phyloP scores from a whole-genome alignment of 176 grass and related monocot genomes.

The Cocos nucifera region DNA sequence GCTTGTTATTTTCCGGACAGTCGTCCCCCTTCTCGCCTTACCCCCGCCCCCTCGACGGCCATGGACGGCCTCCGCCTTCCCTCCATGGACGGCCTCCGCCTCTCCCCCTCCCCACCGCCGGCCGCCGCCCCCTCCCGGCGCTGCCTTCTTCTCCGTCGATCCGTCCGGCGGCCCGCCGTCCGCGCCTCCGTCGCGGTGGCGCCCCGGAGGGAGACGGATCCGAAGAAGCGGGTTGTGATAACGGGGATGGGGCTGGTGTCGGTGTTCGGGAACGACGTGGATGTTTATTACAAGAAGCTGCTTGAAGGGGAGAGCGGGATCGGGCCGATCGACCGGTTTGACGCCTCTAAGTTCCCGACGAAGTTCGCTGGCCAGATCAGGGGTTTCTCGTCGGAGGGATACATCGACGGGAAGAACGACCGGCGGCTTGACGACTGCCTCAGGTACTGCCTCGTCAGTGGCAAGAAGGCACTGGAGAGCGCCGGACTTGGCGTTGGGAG shows the following conservation, averaged over 20 bases:
- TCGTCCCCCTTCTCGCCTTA: neutral
- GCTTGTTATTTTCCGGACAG: slow-evolving; percentile 13
- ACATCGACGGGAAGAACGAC: slow-evolving; percentile 84
- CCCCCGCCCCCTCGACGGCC: neutral
- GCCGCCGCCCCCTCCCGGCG: slow-evolving; percentile 3
- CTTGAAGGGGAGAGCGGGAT: slow-evolving; percentile 78
- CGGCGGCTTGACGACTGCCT: slow-evolving; percentile 69
- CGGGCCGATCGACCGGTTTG: slow-evolving; percentile 72
- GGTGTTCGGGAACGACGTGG: slow-evolving; percentile 78
- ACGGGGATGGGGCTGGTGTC: slow-evolving; percentile 89
- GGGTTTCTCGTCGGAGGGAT: slow-evolving; percentile 73
- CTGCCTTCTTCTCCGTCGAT: neutral
- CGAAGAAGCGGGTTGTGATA: slow-evolving; percentile 85
- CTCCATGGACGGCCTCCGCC: slow-evolving; percentile 14
- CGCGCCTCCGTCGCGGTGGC: slow-evolving; percentile 27
- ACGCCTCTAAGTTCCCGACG: slow-evolving; percentile 74
- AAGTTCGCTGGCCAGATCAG: slow-evolving; percentile 89
- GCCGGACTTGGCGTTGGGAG: slow-evolving; percentile 39
- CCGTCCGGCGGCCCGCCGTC: slow-evolving; percentile 3
- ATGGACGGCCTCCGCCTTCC: slow-evolving; percentile 71
- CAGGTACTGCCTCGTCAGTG: slow-evolving; percentile 83
- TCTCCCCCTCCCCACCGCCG: slow-evolving; percentile 1
- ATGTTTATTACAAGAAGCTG: slow-evolving; percentile 70
- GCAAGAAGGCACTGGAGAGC: slow-evolving; percentile 78
- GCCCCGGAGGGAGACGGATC: slow-evolving; percentile 66